Base-by-base conservation (phyloP, 2,329 filamentous ascomycete species). In the Neocatenulostroma microsporum region DNA sequence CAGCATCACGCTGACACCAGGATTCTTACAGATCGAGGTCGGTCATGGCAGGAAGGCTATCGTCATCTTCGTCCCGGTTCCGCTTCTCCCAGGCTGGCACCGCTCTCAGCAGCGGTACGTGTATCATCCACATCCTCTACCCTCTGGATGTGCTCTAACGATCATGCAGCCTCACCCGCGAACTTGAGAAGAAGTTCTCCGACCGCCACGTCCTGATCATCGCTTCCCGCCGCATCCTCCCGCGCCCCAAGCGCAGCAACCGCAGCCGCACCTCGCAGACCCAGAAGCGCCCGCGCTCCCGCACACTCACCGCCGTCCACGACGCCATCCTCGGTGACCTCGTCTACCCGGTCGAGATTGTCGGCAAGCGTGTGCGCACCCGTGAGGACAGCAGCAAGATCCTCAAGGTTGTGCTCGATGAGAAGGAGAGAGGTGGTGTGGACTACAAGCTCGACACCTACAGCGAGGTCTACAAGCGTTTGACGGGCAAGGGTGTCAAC, bases 161-260 rank as follows among this genome's bases (percentile, higher is more conserved):
- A 9, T 20, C 9, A 10, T 11, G 5, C 48, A 96, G 89, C 67
- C 82, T 98, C 66, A 98, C 91, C 72, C 91, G 91, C 74, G 91
- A 98, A 80, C 88, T 98, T 66, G 91, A 98, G 84, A 98, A 98
- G 87, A 98, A 98, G 78, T 98, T 98, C 86, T 96, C 91, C 53
- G 91, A 98, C 80, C 91, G 91, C 73, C 91, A 98, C 73, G 91
- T 98, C 69, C 78, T 98, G 69, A 87, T 98, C 80, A 83, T 98
- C 61, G 91, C 91, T 60, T 93, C 89, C 64, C 91, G 91, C 79
- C 91, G 91, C 72, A 98, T 98, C 63, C 80, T 98, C 48, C 89
- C 91, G 68, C 87, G 88, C 70, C 91, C 91, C 69, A 95, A 95
- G 85, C 88, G 89, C 68, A 94, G 87, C 68, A 86, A 82, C 76